phyloP scores from a whole-genome alignment of 1,284 basidiomycete genomes.

The Cronartium quercuum region DNA sequence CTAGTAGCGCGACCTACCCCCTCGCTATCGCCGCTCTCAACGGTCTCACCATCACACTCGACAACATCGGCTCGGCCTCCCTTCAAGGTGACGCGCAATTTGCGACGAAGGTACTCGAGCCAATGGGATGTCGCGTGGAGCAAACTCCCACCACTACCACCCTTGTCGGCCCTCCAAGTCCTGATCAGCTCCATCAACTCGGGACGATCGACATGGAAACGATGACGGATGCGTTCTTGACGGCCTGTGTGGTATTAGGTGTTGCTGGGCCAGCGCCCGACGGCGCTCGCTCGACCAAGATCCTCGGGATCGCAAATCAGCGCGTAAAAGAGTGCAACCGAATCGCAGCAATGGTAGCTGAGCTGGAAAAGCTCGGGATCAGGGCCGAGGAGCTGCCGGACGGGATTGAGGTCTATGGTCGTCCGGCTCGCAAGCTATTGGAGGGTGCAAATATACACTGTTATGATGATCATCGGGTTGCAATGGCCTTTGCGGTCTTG shows the following conservation, averaged over 20 bases:
- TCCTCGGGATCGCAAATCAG: slow-evolving; percentile 95
- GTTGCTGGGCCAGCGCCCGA: slow-evolving; percentile 58
- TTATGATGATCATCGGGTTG: slow-evolving; percentile 97
- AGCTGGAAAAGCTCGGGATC: slow-evolving; percentile 92
- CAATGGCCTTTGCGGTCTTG: slow-evolving; percentile 94
- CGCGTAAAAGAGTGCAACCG: slow-evolving; percentile 97
- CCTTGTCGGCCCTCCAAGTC: slow-evolving; percentile 73
- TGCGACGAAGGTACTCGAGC: slow-evolving; percentile 82
- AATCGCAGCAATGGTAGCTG: slow-evolving; percentile 91
- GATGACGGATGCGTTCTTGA: slow-evolving; percentile 99
- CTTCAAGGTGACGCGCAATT: slow-evolving; percentile 95
- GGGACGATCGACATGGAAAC: slow-evolving; percentile 94
- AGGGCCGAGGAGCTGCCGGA: slow-evolving; percentile 86
- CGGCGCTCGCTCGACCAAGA: slow-evolving; percentile 61
- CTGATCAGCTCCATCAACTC: slow-evolving; percentile 72
- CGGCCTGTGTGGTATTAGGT: slow-evolving; percentile 83
- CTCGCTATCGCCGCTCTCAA: slow-evolving; percentile 94
- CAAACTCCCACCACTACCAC: slow-evolving; percentile 85
- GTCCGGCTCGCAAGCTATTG: slow-evolving; percentile 60
- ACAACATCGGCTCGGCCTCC: slow-evolving; percentile 81
- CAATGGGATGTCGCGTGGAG: slow-evolving; percentile 86
- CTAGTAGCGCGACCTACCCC: slow-evolving; percentile 92
- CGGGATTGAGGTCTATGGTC: slow-evolving; percentile 83
- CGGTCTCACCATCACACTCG: slow-evolving; percentile 84
- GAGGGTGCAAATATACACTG: slow-evolving; percentile 67